These are phyloP conservation scores for Sclerotinia minor DNA, from an alignment of 2,329 filamentous ascomycete species.

Conservation along the genomic window DNA sequence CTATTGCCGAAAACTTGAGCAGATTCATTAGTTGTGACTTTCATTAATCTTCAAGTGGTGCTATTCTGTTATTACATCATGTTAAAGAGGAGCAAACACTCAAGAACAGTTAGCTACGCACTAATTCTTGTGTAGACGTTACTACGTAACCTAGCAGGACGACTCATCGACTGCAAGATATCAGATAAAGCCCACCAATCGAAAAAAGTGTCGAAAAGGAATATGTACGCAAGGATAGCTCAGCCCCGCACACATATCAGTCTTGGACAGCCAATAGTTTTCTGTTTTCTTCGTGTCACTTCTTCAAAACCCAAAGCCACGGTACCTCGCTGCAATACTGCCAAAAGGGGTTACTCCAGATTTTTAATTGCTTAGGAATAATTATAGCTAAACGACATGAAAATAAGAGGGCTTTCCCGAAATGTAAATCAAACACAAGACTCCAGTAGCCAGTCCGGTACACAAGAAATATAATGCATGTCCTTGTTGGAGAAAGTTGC, in stretches of 20 bases:
- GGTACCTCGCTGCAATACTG: constrained; percentile 9
- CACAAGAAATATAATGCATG: constrained; percentile 23
- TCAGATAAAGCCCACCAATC: constrained; percentile 15
- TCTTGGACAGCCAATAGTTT: constrained; percentile 12
- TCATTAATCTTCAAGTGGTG: constrained; percentile 12
- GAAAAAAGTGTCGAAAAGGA: neutral
- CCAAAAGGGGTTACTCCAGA: constrained; percentile 17
- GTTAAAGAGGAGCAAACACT: neutral
- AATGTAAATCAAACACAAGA: constrained; percentile 8
- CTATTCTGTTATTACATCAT: neutral
- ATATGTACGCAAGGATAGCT: neutral
- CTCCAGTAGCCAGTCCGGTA: constrained; percentile 6
- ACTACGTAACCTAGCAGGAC: constrained; percentile 2
- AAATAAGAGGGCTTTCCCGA: neutral
- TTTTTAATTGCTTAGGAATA: constrained; percentile 16
- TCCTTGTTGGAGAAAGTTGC: constrained; percentile 18
- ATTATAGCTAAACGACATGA: neutral
- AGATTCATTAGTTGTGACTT: constrained; percentile 1
- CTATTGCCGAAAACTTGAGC: constrained; percentile 15
- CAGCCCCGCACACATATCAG: neutral
- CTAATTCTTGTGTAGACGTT: constrained; percentile 1
- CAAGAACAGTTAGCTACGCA: constrained; percentile 5
- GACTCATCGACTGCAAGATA: constrained; percentile 13
- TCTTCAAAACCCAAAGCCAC: constrained; percentile 14
- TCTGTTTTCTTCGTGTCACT: neutral